Conservation (phyloP, 768 basidiomycete species). For the Boletellus sp. region DNA sequence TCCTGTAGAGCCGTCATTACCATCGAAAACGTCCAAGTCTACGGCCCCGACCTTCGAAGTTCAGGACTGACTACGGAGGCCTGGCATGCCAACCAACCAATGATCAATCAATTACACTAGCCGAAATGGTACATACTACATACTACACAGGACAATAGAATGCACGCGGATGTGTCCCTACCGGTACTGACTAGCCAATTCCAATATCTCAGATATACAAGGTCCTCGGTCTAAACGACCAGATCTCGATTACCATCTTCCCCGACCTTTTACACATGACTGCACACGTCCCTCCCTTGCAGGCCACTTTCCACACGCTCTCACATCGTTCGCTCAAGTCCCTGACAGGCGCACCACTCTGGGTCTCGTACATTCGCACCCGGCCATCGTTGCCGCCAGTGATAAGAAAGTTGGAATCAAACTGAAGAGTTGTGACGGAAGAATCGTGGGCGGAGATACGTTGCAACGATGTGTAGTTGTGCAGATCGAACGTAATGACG, state of each 20-base stretch:
- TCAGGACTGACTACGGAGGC: no score
- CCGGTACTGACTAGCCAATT: neutral
- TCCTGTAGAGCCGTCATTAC: no score
- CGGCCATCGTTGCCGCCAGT: slow-evolving; percentile 85
- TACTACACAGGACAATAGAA: slow-evolving; percentile 7
- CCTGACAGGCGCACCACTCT: slow-evolving; percentile 62
- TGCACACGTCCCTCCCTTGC: slow-evolving; percentile 67
- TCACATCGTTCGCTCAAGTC: slow-evolving; percentile 78
- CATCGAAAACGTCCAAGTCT: no score
- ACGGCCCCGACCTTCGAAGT: no score
- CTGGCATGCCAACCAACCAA: neutral
- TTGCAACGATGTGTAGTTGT: slow-evolving; percentile 43
- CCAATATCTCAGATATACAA: slow-evolving; percentile 10
- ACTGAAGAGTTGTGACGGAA: slow-evolving; percentile 82
- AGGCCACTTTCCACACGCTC: slow-evolving; percentile 83
- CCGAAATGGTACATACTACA: neutral
- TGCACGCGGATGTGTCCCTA: slow-evolving; percentile 8
- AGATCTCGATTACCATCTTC: slow-evolving; percentile 85
- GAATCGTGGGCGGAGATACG: slow-evolving; percentile 88
- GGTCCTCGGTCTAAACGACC: slow-evolving; percentile 59
- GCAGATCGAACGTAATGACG: slow-evolving; percentile 65
- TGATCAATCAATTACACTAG: neutral
- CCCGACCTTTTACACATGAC: slow-evolving; percentile 78
- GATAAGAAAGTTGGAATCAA: slow-evolving; percentile 77
- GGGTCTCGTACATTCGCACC: slow-evolving; percentile 67